Conservation (phyloP, 2,329 filamentous ascomycete genomes). For the Trichoderma hamatum region DNA sequence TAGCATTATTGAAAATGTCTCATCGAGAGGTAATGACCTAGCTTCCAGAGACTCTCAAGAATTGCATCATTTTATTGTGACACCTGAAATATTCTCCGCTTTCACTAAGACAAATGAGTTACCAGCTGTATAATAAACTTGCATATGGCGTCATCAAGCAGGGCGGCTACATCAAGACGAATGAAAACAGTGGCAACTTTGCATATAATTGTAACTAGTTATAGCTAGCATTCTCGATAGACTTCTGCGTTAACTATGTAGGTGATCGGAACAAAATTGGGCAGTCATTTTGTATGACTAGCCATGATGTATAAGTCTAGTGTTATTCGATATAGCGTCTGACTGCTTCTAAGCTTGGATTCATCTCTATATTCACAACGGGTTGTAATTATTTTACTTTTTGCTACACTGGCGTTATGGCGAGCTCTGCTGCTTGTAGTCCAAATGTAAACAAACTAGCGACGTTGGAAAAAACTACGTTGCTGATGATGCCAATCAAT, state of each 20-base stretch:
- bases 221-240: neutral
- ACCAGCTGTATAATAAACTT: neutral
- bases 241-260: too few species aligned
- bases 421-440: neutral
- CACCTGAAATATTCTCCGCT: neutral
- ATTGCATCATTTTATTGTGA: neutral
- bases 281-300: too few species aligned
- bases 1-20: neutral
- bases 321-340: too few species aligned
- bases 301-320: too few species aligned
- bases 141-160: neutral
- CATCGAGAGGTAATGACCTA: neutral
- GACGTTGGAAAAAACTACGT: neutral
- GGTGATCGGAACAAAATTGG: too few species aligned
- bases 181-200: neutral
- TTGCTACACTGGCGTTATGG: too few species aligned
- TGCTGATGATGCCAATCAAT: neutral
- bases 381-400: too few species aligned
- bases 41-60: neutral
- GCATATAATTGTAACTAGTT: neutral
- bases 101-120: neutral
- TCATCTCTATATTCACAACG: too few species aligned
- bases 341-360: too few species aligned
- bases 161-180: neutral
- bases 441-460: neutral